Conservation (phyloP, 257 asterid genomes). For the Anisodus acutangulus region DNA sequence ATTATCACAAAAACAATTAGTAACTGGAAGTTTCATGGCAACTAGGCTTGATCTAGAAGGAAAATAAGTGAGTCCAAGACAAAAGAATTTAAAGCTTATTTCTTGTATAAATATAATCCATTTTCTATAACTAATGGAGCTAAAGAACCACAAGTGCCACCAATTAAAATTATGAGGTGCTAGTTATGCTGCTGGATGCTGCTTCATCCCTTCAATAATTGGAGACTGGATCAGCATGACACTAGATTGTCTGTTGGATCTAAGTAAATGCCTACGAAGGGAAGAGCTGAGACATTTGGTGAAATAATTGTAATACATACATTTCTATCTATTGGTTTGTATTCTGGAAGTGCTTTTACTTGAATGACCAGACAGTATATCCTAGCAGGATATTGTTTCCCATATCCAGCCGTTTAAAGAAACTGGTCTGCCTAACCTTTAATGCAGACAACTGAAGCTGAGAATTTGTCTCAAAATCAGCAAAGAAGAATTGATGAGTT, state of each 20-base stretch:
- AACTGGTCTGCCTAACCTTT: not conserved
- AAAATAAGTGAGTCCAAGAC: not conserved
- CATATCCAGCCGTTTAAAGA: not conserved
- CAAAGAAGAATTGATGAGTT: constrained; percentile 59
- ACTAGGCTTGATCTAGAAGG: not conserved
- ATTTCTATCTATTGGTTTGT: not conserved
- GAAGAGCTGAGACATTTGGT: constrained; percentile 1
- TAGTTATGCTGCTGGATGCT: not conserved
- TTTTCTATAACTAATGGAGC: not conserved
- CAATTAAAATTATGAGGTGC: not conserved
- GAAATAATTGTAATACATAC: not conserved
- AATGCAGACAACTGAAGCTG: constrained; percentile 62
- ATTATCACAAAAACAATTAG: not conserved
- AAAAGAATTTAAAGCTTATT: not conserved
- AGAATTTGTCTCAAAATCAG: constrained; percentile 42
- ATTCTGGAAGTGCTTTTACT: constrained; percentile 1
- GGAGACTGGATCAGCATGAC: not conserved
- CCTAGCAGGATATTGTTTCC: not conserved
- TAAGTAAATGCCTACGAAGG: not conserved
- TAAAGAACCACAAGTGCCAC: not conserved
- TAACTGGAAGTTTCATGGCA: not conserved
- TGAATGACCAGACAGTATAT: constrained; percentile 8
- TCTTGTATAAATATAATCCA: not conserved
- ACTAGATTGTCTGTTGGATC: not conserved
- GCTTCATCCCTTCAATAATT: not conserved